Base-by-base conservation (phyloP, 2,329 filamentous ascomycete genomes). In the Seiridium cupressi region DNA sequence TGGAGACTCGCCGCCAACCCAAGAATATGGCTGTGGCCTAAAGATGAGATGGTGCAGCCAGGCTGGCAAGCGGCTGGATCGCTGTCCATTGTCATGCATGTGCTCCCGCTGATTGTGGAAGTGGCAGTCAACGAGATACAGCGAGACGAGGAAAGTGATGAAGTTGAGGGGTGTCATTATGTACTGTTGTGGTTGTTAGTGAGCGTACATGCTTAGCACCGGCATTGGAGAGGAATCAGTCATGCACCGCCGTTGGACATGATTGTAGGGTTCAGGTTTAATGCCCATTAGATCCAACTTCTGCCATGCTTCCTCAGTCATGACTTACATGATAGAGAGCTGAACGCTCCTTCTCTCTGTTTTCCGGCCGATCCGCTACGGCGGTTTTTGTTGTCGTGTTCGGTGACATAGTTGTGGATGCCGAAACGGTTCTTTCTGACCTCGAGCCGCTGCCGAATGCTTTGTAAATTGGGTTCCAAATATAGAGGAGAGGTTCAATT, bases 161-260 rank as follows among this genome's bases (percentile, higher is more conserved):
- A 90, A 84, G 64, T 86, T 79, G 62, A 90, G 65, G 6, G 89
- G 87, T 0, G 86, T 88, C 74, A 89, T 78, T 65, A 90, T 65
- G 26, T 78, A 58, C 79, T 83, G 60, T 10, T 11, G 42, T 18
- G 3, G 10, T 38, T n/a, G 55, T 36, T 55, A 60, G 36, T 60
- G 31, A 10, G 34, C 38, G 36, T 10, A n/a, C 4, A 40, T 36
- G 10, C 5, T 26, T 26, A 26, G 18, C 18, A 26, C 18, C 18
- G 18, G 18, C 18, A 26, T 26, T 26, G 18, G 18, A 26, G 18
- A 26, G 18, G 18, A 26, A 26, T 26, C 18, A 26, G 18, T 26
- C 18, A 26, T 26, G 18, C 18, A 26, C 18, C 18, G 18, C 18
- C 18, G 18, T 26, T 26, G 18, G 18, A 26, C 18, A 26, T 26